These are phyloP conservation scores for Daldinia eschscholtzii DNA, from an alignment of 2,329 filamentous ascomycete species.

Conservation along the genomic window DNA sequence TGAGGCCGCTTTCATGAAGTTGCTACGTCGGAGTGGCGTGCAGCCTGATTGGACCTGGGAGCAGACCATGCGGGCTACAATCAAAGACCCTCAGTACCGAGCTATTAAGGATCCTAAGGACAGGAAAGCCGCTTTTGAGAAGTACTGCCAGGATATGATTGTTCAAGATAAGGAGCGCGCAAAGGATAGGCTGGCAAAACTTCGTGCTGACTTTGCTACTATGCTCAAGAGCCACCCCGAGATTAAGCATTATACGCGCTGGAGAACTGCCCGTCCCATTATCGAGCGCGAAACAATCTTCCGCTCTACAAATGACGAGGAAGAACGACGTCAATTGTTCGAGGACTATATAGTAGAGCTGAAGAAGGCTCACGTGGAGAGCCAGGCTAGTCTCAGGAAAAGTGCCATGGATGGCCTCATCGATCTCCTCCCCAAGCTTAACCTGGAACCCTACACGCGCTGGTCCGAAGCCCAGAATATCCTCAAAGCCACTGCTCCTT, in stretches of 20 bases:
- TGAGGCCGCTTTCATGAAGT: constrained; percentile 91
- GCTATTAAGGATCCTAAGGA: constrained; percentile 94
- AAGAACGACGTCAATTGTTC: constrained; percentile 89
- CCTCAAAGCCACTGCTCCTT: constrained; percentile 81
- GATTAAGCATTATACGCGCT: constrained; percentile 96
- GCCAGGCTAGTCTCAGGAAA: constrained; percentile 78
- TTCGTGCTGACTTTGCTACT: constrained; percentile 91
- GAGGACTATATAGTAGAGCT: constrained; percentile 92
- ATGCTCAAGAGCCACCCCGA: constrained; percentile 98
- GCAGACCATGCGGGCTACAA: constrained; percentile 85
- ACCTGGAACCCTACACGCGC: constrained; percentile 91
- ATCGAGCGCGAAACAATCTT: constrained; percentile 97
- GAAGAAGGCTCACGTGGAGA: constrained; percentile 82
- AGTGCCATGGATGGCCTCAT: constrained; percentile 87
- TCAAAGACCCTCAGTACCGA: constrained; percentile 92
- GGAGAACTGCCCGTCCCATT: constrained; percentile 94
- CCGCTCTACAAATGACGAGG: constrained; percentile 87
- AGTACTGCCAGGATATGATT: constrained; percentile 91
- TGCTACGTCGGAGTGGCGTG: constrained; percentile 85
- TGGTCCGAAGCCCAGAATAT: constrained; percentile 91
- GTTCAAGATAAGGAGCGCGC: constrained; percentile 94
- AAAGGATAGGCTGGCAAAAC: constrained; percentile 91
- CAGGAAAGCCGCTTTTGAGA: constrained; percentile 90
- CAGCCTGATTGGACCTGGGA: constrained; percentile 95
- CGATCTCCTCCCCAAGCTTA: constrained; percentile 80